Percentiles rank a stretch among this genome's conserved stretches.
Conservation (phyloP, 306 rosid genomes). For the Quercus variabilis region DNA sequence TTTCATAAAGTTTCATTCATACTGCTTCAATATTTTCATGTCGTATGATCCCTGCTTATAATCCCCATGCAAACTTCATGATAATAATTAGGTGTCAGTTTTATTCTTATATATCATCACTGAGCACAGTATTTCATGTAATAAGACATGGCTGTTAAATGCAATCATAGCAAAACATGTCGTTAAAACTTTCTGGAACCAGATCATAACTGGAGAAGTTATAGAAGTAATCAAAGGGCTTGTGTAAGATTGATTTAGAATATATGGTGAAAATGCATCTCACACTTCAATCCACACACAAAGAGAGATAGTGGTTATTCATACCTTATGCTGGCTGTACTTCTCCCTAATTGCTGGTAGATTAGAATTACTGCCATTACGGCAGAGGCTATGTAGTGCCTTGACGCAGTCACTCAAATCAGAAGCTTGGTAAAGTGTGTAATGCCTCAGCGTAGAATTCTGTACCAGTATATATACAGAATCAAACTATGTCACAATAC, state of each 20-base stretch:
- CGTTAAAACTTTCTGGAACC: background rate
- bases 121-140: background rate
- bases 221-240: background rate
- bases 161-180: background rate
- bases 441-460: conserved; percentile 62
- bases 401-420: conserved; percentile 71
- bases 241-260: background rate
- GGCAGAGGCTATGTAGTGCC: conserved; percentile 57
- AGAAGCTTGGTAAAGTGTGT: conserved; percentile 56
- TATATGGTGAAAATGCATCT: background rate
- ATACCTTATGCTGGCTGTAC: conserved; percentile 71
- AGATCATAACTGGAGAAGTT: no score
- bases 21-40: background rate
- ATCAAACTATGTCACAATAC: conserved; percentile 3
- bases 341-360: conserved; percentile 60
- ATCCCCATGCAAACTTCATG: background rate
- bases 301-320: conserved; percentile 2
- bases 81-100: background rate
- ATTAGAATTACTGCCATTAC: conserved; percentile 31
- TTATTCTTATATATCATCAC: background rate
- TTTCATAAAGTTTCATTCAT: background rate
- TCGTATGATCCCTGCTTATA: background rate
- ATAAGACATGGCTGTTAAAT: background rate
- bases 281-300: background rate
- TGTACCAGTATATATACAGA: conserved; percentile 25